These are phyloP conservation scores for Elasticomyces elasticus DNA, from an alignment of 495 filamentous ascomycete species.

Conservation along the genomic window DNA sequence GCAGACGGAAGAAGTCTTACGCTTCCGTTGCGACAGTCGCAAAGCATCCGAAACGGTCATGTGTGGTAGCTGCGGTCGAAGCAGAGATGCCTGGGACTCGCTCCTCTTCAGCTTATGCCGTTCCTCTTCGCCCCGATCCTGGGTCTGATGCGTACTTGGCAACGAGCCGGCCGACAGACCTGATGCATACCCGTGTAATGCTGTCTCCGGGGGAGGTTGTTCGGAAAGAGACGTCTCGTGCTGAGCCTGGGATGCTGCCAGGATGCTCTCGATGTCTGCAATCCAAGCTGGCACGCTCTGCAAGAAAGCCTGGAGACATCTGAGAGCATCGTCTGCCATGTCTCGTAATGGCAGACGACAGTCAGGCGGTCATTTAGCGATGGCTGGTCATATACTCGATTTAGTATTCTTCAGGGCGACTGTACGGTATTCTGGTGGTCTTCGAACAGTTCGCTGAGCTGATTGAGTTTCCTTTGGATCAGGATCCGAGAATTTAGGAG, in stretches of 20 bases:
- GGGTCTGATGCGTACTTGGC: no score
- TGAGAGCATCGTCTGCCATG: conserved; percentile 19
- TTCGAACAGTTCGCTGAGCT: no score
- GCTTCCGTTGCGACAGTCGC: conserved; percentile 42
- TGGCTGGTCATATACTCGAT: background rate
- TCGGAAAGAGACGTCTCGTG: conserved; percentile 11
- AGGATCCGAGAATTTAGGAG: no score
- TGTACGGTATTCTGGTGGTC: background rate
- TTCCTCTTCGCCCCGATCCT: background rate
- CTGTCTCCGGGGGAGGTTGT: conserved; percentile 1
- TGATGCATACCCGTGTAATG: no score
- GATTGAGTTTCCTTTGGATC: no score
- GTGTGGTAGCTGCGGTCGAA: conserved; percentile 32
- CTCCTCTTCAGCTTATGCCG: conserved; percentile 19
- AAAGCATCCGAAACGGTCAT: conserved; percentile 24
- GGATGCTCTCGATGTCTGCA: conserved; percentile 11
- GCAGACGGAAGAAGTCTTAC: conserved; percentile 50
- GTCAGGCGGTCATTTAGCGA: background rate
- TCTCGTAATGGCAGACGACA: background rate
- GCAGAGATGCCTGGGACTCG: conserved; percentile 6
- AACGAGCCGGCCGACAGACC: no score
- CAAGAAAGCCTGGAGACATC: conserved; percentile 8
- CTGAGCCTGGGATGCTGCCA: background rate
- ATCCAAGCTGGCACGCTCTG: conserved; percentile 19
- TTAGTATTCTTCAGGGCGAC: background rate